These are phyloP conservation scores for Knoxia roxburghii DNA, from an alignment of 257 asterid genomes.

Conservation along the genomic window DNA sequence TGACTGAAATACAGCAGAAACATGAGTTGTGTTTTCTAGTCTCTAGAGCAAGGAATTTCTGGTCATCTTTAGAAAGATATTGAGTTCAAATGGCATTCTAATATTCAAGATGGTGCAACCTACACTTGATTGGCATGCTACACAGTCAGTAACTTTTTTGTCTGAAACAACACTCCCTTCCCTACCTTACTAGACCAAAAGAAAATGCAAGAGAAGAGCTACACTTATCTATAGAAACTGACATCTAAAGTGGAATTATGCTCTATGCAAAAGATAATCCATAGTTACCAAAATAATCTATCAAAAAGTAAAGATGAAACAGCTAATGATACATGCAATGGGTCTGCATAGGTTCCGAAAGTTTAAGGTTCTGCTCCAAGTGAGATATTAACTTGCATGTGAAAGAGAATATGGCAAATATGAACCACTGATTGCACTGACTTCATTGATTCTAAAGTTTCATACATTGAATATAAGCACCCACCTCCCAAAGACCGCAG, in stretches of 20 bases:
- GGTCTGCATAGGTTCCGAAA: too few relatives aligned
- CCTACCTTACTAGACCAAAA: background rate
- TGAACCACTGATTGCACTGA: background rate
- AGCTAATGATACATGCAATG: background rate
- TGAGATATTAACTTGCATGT: background rate
- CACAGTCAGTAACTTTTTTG: background rate
- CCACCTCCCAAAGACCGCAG: constrained; percentile 96
- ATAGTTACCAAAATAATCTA: background rate
- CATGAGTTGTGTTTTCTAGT: background rate
- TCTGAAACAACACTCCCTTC: background rate
- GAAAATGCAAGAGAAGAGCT: background rate
- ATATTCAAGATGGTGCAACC: background rate
- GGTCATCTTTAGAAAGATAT: background rate
- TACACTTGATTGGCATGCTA: background rate
- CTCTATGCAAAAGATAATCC: background rate
- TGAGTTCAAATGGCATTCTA: background rate
- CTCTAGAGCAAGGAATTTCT: background rate
- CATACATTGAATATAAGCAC: constrained; percentile 22
- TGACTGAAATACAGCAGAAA: background rate
- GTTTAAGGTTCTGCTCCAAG: background rate
- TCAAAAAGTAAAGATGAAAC: background rate
- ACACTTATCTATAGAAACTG: background rate
- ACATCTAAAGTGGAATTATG: background rate
- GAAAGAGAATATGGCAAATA: background rate
- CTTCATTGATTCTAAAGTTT: background rate